Percentiles rank a stretch among this genome's conserved stretches.
These are phyloP conservation scores for Trypethelium eluteriae DNA, from an alignment of 495 filamentous ascomycete species.

Conservation along the genomic window DNA sequence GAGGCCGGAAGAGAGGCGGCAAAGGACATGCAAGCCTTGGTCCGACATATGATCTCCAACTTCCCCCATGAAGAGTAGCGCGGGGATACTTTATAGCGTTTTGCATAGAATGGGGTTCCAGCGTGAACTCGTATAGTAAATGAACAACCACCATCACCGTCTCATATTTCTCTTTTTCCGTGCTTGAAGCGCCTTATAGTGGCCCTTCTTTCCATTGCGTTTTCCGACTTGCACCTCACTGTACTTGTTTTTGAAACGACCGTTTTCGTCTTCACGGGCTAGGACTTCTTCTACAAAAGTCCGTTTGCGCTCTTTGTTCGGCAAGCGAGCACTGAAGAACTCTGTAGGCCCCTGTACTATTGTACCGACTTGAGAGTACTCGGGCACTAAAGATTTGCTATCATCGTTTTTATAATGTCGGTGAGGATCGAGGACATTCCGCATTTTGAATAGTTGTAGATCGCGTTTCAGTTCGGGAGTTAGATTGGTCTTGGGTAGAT, in stretches of 20 bases:
- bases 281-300: conserved; percentile 88
- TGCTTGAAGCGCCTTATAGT: conserved; percentile 59
- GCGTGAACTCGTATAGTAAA: background rate
- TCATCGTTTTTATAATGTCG: conserved; percentile 85
- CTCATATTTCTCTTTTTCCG: conserved; percentile 40
- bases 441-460: conserved; percentile 78
- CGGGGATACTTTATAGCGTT: background rate
- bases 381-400: conserved; percentile 56
- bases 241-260: conserved; percentile 64
- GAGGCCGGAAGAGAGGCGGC: conserved; percentile 56
- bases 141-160: conserved; percentile 14
- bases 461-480: conserved; percentile 82
- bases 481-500: conserved; percentile 73
- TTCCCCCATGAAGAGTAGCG: background rate
- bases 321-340: conserved; percentile 67
- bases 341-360: conserved; percentile 86
- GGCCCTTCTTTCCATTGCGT: conserved; percentile 62
- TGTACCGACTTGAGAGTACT: conserved; percentile 82
- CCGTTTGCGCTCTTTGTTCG: conserved; percentile 78
- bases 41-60: conserved; percentile 33
- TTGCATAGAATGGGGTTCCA: background rate
- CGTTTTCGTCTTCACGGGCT: conserved; percentile 50
- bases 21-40: conserved; percentile 55
- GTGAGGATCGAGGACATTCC: conserved; percentile 80
- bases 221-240: conserved; percentile 59